Conservation (phyloP, 140 eudicot species). For the Oenanthe javanica region DNA sequence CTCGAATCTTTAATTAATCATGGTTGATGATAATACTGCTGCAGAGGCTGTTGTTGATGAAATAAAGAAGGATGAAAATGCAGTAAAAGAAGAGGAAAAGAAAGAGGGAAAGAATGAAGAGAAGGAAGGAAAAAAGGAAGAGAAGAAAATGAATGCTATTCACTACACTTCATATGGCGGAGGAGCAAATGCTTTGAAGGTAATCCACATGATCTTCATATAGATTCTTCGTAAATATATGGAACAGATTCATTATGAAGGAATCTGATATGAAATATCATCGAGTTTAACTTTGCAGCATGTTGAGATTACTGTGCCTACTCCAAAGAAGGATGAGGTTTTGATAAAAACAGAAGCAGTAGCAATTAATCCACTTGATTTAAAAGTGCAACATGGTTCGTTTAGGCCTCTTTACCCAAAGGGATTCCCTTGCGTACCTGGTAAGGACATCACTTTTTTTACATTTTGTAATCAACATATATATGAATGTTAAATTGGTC, state of each 20-base stretch:
- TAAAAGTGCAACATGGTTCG: slow-evolving; percentile 36
- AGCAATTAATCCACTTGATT: slow-evolving; percentile 35
- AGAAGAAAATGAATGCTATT: slow-evolving; percentile 10
- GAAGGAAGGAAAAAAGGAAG: neutral
- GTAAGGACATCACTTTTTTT: slow-evolving; percentile 1
- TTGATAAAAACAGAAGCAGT: slow-evolving; percentile 39
- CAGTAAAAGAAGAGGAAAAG: neutral
- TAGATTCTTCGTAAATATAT: neutral
- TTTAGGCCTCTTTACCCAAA: slow-evolving; percentile 33
- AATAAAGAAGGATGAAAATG: neutral
- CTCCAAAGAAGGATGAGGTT: slow-evolving; percentile 33
- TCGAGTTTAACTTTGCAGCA: slow-evolving; percentile 21
- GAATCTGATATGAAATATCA: neutral
- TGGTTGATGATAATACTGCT: neutral
- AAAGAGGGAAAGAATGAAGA: neutral
- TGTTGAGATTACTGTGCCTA: slow-evolving; percentile 39
- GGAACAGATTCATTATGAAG: neutral
- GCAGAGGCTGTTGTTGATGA: neutral
- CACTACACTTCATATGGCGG: slow-evolving; percentile 7
- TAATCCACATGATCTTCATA: neutral
- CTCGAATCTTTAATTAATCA: neutral
- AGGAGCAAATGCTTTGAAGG: slow-evolving; percentile 8
- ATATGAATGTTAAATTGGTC: neutral
- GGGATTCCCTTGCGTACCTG: slow-evolving; percentile 29
- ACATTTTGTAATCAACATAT: neutral